These are phyloP conservation scores for Cucurbita pepo DNA, from an alignment of 306 rosid species.

Conservation along the genomic window DNA sequence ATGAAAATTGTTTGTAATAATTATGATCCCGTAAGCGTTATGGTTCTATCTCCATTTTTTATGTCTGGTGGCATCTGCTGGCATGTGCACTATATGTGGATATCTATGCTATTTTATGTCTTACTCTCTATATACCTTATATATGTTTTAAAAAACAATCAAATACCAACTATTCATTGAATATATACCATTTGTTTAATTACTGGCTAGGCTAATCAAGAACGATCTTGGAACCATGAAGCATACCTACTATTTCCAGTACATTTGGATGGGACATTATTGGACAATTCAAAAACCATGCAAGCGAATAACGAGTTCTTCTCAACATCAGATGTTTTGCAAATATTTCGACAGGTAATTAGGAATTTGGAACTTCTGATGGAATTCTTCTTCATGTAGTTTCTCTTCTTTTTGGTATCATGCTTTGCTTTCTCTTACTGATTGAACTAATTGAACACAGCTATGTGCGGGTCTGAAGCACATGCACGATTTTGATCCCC, in stretches of 20 bases:
- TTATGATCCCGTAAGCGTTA: not conserved
- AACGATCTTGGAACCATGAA: slow-evolving; percentile 83
- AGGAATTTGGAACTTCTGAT: not conserved
- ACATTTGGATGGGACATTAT: slow-evolving; percentile 91
- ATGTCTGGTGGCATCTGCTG: not conserved
- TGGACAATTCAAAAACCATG: slow-evolving; percentile 80
- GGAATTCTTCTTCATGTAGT: not conserved
- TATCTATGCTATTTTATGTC: not conserved
- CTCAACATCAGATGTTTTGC: slow-evolving; percentile 78
- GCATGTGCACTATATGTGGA: not conserved
- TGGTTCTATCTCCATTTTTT: not conserved
- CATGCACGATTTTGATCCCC: slow-evolving; percentile 84
- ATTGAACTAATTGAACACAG: slow-evolving; percentile 32
- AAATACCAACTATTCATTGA: not conserved
- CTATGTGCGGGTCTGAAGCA: slow-evolving; percentile 96
- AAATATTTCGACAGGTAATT: slow-evolving; percentile 78
- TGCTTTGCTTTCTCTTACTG: not conserved
- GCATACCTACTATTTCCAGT: slow-evolving; percentile 93
- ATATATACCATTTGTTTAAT: slow-evolving; percentile 6
- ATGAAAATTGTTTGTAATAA: not conserved
- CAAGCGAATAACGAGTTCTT: slow-evolving; percentile 64
- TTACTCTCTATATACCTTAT: not conserved
- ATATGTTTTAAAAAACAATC: not conserved
- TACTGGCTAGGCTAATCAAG: slow-evolving; percentile 57
- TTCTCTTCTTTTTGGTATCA: not conserved